Evolutionary conservation across 345 rosid species (phyloP), one percentile per base, ranked within the genome.

Genomic region (Citrus australasica): DNA sequence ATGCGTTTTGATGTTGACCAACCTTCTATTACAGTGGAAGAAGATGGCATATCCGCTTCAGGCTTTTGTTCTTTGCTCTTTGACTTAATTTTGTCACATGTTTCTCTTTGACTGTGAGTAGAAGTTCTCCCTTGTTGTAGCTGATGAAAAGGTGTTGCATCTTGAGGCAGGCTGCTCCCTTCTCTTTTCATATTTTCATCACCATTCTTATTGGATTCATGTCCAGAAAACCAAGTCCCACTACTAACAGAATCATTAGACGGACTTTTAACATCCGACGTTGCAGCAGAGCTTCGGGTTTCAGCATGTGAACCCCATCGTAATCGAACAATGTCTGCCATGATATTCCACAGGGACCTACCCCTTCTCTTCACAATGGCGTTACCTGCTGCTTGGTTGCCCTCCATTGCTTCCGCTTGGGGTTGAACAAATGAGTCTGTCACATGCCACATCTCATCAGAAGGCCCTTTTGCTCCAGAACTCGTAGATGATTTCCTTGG

Each of bases 381-480:
- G 78, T 84, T 83, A 55, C 80, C 90, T 58, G 74, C 73, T 69
- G 80, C 67, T 64, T 82, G 79, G 78, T 71, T 83, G 62, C 69
- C 86, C 79, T 86, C 89, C 37, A 79, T 59, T 65, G 82, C 86
- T 80, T 83, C 90, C 67, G 77, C 80, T 72, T 81, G 84, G 75
- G 79, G 83, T 79, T 81, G 90, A 71, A 80, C 62, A 80, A 92
- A 84, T 75, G 93, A 81, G 9, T 88, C 87, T 0, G 85, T 84
- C 67, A 88, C 93, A 79, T 90, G 85, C 99, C 99, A 96, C 90
- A 92, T 84, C 80, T 94, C 95, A 85, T 92, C 97, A 79, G 93
- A 83, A 37, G 91, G 97, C 46, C 98, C 97, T 90, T 88, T 92
- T 48, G 70, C 88, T 81, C 92, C 90, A 76, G 90, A 88, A 76